A percentile compares a stretch with the other conserved stretches of the same genome.
phyloP scores from a whole-genome alignment of 176 grass and related monocot genomes.

The Oryza longistaminata region DNA sequence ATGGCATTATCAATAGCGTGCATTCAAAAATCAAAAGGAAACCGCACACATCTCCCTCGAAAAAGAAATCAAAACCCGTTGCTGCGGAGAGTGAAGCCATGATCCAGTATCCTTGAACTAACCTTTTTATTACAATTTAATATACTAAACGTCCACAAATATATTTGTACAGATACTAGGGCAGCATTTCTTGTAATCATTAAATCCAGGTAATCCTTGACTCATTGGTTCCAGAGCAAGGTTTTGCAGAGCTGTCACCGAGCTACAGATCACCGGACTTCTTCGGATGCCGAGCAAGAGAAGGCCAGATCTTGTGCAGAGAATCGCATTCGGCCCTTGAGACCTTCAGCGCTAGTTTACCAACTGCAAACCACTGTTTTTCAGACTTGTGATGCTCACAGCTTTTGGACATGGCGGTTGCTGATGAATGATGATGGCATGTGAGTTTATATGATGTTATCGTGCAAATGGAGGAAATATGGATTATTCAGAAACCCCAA shows the following conservation, averaged over 20 bases:
- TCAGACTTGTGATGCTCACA: not conserved
- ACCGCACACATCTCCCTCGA: conserved; percentile 47
- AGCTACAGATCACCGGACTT: conserved; percentile 77
- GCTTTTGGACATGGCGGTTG: not conserved
- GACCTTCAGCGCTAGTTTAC: conserved; percentile 2
- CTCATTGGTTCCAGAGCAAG: conserved; percentile 61
- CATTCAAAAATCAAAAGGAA: conserved; percentile 52
- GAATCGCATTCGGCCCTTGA: conserved; percentile 83
- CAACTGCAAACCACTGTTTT: not conserved
- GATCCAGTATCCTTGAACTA: conserved; percentile 76
- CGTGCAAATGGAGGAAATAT: not conserved
- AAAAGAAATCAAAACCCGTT: conserved; percentile 61
- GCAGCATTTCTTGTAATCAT: not conserved
- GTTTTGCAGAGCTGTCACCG: conserved; percentile 82
- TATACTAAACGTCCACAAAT: not conserved
- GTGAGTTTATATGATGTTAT: not conserved
- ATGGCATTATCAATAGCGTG: conserved; percentile 45
- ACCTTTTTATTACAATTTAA: not conserved
- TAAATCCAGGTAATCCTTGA: conserved; percentile 41
- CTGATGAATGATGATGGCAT: not conserved
- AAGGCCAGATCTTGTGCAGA: conserved; percentile 83
- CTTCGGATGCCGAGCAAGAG: conserved; percentile 86
- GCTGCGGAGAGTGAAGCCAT: conserved; percentile 52
- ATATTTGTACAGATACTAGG: not conserved
- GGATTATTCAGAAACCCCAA: not conserved